A percentile compares a stretch with the other conserved stretches of the same genome.
These are phyloP conservation scores for Fusarium sulawesiense DNA, from an alignment of 2,329 filamentous ascomycete genomes.

Conservation along the genomic window DNA sequence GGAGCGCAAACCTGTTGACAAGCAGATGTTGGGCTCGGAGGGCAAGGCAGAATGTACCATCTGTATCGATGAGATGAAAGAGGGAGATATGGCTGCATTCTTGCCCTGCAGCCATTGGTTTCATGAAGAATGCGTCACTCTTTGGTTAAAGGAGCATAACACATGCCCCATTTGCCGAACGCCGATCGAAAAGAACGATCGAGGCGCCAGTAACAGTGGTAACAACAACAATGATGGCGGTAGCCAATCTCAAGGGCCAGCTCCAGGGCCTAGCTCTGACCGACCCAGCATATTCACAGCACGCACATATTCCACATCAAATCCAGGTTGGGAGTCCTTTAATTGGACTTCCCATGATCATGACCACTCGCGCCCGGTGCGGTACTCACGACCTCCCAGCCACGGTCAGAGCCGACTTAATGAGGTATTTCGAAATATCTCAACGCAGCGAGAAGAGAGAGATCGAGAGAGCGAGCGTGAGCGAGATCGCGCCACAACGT, in stretches of 20 bases:
- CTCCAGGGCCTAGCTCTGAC: conserved; percentile 19
- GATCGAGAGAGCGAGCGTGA: conserved; percentile 41
- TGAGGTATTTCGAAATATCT: conserved; percentile 48
- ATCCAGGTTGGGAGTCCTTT: conserved; percentile 3
- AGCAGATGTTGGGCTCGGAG: conserved; percentile 73
- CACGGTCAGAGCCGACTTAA: conserved; percentile 47
- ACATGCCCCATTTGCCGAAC: conserved; percentile 87
- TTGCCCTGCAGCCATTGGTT: conserved; percentile 96
- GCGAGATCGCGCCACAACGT: conserved; percentile 39
- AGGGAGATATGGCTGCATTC: conserved; percentile 78
- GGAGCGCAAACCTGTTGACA: conserved; percentile 75
- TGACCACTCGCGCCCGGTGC: conserved; percentile 27
- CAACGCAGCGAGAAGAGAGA: conserved; percentile 44
- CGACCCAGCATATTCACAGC: conserved; percentile 22
- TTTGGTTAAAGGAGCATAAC: conserved; percentile 91
- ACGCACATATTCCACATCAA: conserved; percentile 1
- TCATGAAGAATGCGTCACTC: conserved; percentile 81
- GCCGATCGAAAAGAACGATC: conserved; percentile 59
- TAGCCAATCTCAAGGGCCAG: conserved; percentile 25
- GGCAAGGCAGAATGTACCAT: conserved; percentile 89
- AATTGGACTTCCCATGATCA: not conserved
- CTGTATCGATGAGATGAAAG: conserved; percentile 86
- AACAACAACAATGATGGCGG: conserved; percentile 12
- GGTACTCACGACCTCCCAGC: conserved; percentile 43
- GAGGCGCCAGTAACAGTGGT: conserved; percentile 24